Base-by-base conservation (phyloP, 2,329 filamentous ascomycete species). In the Colletotrichum sp. region DNA sequence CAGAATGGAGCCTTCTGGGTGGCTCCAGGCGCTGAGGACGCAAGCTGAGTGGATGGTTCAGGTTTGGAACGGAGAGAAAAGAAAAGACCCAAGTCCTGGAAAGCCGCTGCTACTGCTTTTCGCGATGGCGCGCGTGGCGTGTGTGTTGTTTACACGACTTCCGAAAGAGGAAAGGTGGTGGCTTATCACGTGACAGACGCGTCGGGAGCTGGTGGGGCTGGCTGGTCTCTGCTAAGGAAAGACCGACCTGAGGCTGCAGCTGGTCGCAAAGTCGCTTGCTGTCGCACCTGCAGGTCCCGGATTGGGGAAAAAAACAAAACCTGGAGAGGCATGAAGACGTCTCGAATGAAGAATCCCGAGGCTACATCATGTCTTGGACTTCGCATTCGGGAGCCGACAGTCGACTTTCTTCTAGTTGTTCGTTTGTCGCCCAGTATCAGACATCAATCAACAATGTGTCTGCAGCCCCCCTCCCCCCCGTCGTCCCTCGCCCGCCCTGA, bases 131-230 rank as follows among this genome's bases (percentile, higher is more conserved):
- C 76, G 69, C 75, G 59, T 64, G 59, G 68, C 68, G 62, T 74
- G 69, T 74, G 69, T 68, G 64, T 77, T 77, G 76, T 77, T 77
- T 77, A 77, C 72, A 58, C 52, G 70, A n/a, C 67, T 77, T 64
- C 76, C 75, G 8, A 36, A 62, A 62, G 58, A 62, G 5, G 18
- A 38, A 64, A 8, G 8, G 62, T 32, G 76, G 38, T 75, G 74
- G 61, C 16, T 5, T 2, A 2, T 10, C 76, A 77, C 76, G 76
- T 77, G 76, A 77, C 18, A 62, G 38, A 24, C 76, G 76, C 76
- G 74, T 26, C 58, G 21, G 14, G 18, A 62, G 21, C 58, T 32
- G 28, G 58, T 62, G 58, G 58, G 58, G 30, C n/a, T 32, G 18
- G 3, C 58, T 34, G 10, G 58, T 21, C 12, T 26, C 63, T 73